Base-by-base conservation (phyloP, 2,329 filamentous ascomycete species). In the Westerdykella ornata region DNA sequence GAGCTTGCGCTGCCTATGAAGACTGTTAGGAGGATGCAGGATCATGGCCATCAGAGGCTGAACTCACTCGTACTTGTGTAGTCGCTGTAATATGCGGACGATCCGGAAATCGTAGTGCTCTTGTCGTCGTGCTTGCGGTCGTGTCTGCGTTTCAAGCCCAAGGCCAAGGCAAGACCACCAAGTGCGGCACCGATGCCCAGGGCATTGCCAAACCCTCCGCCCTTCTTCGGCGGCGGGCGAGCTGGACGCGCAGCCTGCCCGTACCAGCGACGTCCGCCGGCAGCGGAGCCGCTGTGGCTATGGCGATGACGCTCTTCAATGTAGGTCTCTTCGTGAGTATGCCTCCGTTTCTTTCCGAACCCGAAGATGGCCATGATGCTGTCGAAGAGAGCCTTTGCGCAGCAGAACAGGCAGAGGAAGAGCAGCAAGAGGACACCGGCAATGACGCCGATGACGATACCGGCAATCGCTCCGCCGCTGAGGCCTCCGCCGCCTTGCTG, bases 361-460 rank as follows among this genome's bases (percentile, higher is more conserved):
- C 81, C 82, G 49, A 86, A 77, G 51, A 85, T 62, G 37, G 75
- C 76, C 37, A 78, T 62, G 31, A 80, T 54, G 22, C 71, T 74
- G 48, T 78, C 72, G 74, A 80, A 84, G 33, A 82, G 68, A 3
- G 60, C 61, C 39, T 59, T 57, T 32, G 71, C 59, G 53, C 70
- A 80, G 70, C 83, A 86, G 74, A 80, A 88, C 69, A 85, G 81
- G 72, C 83, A 88, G 56, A 88, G 68, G 6, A 85, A 73, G 4
- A 82, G 69, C 16, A 89, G 75, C 2, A 89, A 70, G 31, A 75
- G 66, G 28, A 88, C 72, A 47, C 82, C 85, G 12, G 76, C 75
- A 37, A 89, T 72, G 9, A 79, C 76, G 47, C 85, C 85, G 42
- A 89, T 81, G 50, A 89, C 85, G 55, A 89, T 89, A 45, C 85